Evolutionary conservation across 1,284 basidiomycete genomes (phyloP).

Genomic region (Trametes polyzona): DNA sequence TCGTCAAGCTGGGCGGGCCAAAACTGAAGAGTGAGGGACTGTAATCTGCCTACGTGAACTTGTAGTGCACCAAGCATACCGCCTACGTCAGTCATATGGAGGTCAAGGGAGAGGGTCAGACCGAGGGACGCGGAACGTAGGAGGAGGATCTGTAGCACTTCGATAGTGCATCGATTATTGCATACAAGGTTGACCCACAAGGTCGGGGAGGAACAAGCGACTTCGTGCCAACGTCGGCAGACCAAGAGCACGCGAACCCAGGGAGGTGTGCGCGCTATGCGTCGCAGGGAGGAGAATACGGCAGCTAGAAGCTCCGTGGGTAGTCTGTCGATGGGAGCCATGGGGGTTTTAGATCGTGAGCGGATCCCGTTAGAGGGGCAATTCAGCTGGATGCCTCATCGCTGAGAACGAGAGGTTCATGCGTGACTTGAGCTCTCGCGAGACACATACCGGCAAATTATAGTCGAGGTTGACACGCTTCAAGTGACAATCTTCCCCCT

Average conservation of each 20-base stretch:
- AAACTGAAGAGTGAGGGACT: not conserved
- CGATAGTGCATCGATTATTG: not conserved
- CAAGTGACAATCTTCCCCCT: too few species aligned
- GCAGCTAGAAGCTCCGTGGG: too few species aligned
- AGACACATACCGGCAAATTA: too few species aligned
- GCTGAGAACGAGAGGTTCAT: too few species aligned
- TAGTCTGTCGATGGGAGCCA: too few species aligned
- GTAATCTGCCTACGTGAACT: not conserved
- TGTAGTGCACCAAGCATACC: not conserved
- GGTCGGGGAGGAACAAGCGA: not conserved
- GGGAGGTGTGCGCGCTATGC: too few species aligned
- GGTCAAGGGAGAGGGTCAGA: not conserved
- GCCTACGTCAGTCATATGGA: not conserved
- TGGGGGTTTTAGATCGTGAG: too few species aligned
- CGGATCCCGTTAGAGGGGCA: too few species aligned
- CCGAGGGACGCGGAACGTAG: not conserved
- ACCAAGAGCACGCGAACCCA: constrained; percentile 3
- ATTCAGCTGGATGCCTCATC: too few species aligned
- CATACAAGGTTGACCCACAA: not conserved
- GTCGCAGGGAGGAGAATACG: too few species aligned
- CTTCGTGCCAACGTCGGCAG: constrained; percentile 6
- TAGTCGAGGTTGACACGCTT: too few species aligned
- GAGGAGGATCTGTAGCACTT: not conserved
- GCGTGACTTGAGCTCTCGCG: too few species aligned
- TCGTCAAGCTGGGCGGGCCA: not conserved